phyloP scores from a whole-genome alignment of 2,329 filamentous ascomycete genomes.

The Ophiocordyceps robertsii region DNA sequence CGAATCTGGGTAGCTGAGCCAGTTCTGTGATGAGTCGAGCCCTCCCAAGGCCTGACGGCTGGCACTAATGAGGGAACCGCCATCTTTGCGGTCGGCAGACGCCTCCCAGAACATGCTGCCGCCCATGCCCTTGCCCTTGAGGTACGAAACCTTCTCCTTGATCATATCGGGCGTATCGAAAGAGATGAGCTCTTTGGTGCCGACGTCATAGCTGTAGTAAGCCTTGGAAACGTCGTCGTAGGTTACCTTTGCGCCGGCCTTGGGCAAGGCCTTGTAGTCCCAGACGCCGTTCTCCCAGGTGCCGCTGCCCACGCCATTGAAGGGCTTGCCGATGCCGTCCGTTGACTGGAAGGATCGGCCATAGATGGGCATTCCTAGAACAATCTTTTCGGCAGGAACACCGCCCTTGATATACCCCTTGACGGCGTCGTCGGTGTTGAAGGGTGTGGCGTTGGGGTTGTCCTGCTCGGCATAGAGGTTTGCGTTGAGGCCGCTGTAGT shows the following conservation, averaged over 20 bases:
- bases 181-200: constrained; percentile 49
- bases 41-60: constrained; percentile 24
- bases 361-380: constrained; percentile 61
- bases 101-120: constrained; percentile 84
- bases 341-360: constrained; percentile 25
- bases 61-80: constrained; percentile 45
- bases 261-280: constrained; percentile 70
- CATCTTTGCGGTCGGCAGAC: constrained; percentile 49
- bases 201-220: constrained; percentile 56
- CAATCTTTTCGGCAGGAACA: constrained; percentile 51
- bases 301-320: constrained; percentile 49
- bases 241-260: constrained; percentile 39
- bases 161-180: constrained; percentile 55
- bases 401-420: constrained; percentile 49
- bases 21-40: constrained; percentile 33
- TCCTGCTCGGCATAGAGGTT: constrained; percentile 49
- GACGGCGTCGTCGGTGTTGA: constrained; percentile 53
- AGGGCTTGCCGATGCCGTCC: constrained; percentile 51
- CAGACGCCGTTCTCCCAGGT: constrained; percentile 64
- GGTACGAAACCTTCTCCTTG: constrained; percentile 49
- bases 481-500: constrained; percentile 51
- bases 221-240: constrained; percentile 46
- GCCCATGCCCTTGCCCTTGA: constrained; percentile 48
- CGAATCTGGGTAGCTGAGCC: constrained; percentile 37
- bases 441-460: constrained; percentile 50